Evolutionary conservation across 2,329 filamentous ascomycete species (phyloP).

Genomic region (Mollisia scopiformis): DNA sequence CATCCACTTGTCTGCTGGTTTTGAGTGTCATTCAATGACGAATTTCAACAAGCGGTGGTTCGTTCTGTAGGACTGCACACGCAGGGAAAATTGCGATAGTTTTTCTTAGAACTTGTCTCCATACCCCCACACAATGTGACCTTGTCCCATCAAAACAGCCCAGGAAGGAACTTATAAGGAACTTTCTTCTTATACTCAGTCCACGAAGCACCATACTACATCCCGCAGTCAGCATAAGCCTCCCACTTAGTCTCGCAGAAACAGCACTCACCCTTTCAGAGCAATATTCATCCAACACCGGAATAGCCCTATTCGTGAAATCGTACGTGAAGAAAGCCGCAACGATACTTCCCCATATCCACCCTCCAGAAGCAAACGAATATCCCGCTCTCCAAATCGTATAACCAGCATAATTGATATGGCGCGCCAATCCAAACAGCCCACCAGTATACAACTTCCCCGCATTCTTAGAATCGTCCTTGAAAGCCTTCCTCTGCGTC

Average conservation of each 20-base stretch:
- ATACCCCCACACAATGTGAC: not conserved
- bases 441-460: slow-evolving; percentile 54
- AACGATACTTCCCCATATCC: slow-evolving; percentile 44
- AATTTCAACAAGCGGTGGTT: too few relatives aligned
- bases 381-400: slow-evolving; percentile 53
- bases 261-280: slow-evolving; percentile 39
- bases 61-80: too few relatives aligned
- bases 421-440: slow-evolving; percentile 50
- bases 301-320: slow-evolving; percentile 48
- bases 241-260: not conserved
- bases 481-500: slow-evolving; percentile 57
- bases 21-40: too few relatives aligned
- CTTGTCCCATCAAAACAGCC: slow-evolving; percentile 30
- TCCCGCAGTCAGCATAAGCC: not conserved
- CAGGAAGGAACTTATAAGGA: slow-evolving; percentile 43
- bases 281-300: slow-evolving; percentile 53
- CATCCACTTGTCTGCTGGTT: too few relatives aligned
- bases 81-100: too few relatives aligned
- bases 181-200: slow-evolving; percentile 40
- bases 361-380: slow-evolving; percentile 51
- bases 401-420: slow-evolving; percentile 59
- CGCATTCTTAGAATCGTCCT: slow-evolving; percentile 51
- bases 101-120: not conserved
- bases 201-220: slow-evolving; percentile 43
- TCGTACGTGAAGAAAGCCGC: slow-evolving; percentile 47